Evolutionary conservation across 106 monocot genomes (phyloP).

Genomic region (Alisma plantagoaquatica): DNA sequence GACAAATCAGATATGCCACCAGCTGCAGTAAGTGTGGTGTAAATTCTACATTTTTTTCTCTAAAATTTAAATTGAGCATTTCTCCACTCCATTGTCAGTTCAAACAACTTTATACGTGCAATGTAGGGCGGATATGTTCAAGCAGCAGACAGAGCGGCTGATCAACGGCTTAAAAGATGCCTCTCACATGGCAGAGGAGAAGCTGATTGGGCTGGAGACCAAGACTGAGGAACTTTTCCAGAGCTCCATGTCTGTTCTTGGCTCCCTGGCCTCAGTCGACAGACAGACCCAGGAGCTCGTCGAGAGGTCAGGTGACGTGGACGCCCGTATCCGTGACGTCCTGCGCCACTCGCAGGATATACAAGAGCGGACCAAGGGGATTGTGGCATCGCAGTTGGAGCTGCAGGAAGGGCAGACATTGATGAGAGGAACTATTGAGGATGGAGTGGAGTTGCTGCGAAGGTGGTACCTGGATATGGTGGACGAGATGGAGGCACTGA

Average conservation of each 20-base stretch:
- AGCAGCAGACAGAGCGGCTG: constrained; percentile 56
- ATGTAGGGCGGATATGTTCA: constrained; percentile 61
- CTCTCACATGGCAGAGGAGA: constrained; percentile 39
- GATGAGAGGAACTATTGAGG: constrained; percentile 45
- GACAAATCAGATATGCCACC: constrained; percentile 81
- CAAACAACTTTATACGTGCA: background rate
- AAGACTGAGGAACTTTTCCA: constrained; percentile 45
- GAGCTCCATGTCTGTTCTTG: constrained; percentile 35
- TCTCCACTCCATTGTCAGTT: background rate
- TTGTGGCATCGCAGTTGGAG: constrained; percentile 39
- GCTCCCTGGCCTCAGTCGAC: constrained; percentile 46
- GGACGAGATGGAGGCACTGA: constrained; percentile 53
- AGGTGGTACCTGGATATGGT: constrained; percentile 54
- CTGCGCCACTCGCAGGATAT: constrained; percentile 45
- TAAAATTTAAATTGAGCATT: background rate
- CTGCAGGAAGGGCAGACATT: constrained; percentile 37
- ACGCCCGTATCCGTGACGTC: constrained; percentile 39
- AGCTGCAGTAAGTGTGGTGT: constrained; percentile 42
- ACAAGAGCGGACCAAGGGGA: constrained; percentile 47
- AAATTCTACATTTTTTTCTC: background rate
- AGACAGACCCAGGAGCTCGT: constrained; percentile 28
- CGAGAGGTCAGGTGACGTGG: constrained; percentile 36
- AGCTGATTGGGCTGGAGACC: constrained; percentile 44
- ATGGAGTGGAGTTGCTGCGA: constrained; percentile 35
- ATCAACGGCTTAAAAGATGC: constrained; percentile 59